Percentiles rank a stretch among this genome's conserved stretches.
phyloP scores from a whole-genome alignment of 805 yeast species.

The Ogataea nitratoaversa region DNA sequence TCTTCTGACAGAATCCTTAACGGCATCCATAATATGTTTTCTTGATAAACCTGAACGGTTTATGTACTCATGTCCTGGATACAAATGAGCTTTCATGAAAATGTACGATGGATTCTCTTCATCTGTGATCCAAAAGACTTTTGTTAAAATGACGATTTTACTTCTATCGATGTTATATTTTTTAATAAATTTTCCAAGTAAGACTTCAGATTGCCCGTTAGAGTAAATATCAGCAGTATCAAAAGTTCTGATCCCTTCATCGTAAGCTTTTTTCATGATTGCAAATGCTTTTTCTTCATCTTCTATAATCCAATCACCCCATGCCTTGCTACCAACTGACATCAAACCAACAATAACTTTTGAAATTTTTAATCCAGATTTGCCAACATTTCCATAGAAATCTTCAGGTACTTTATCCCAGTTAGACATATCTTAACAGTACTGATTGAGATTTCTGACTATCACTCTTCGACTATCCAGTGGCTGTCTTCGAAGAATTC shows the following conservation, averaged over 20 bases:
- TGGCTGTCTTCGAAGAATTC: too few relatives aligned
- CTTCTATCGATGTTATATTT: constrained; percentile 49
- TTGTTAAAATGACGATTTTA: constrained; percentile 52
- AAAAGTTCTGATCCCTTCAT: constrained; percentile 42
- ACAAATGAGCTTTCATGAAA: constrained; percentile 1
- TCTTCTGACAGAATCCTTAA: constrained; percentile 35
- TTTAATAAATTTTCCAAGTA: constrained; percentile 51
- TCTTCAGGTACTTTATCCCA: not conserved
- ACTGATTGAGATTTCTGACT: too few relatives aligned
- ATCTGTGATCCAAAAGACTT: constrained; percentile 34
- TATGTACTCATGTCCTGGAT: constrained; percentile 18
- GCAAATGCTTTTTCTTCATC: constrained; percentile 43
- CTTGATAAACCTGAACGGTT: constrained; percentile 41
- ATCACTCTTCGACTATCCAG: too few relatives aligned
- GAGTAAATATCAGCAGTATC: constrained; percentile 50
- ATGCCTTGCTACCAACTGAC: constrained; percentile 42
- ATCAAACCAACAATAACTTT: constrained; percentile 51
- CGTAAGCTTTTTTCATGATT: constrained; percentile 45
- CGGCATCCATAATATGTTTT: constrained; percentile 45
- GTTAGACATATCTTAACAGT: not conserved
- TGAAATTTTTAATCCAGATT: constrained; percentile 47
- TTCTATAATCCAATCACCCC: constrained; percentile 43
- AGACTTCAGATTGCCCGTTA: constrained; percentile 43
- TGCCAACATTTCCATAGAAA: constrained; percentile 24
- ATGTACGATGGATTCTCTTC: constrained; percentile 5